Percentiles rank a stretch among this genome's conserved stretches.
These are phyloP conservation scores for Alnus rubra DNA, from an alignment of 306 rosid species.

Conservation along the genomic window DNA sequence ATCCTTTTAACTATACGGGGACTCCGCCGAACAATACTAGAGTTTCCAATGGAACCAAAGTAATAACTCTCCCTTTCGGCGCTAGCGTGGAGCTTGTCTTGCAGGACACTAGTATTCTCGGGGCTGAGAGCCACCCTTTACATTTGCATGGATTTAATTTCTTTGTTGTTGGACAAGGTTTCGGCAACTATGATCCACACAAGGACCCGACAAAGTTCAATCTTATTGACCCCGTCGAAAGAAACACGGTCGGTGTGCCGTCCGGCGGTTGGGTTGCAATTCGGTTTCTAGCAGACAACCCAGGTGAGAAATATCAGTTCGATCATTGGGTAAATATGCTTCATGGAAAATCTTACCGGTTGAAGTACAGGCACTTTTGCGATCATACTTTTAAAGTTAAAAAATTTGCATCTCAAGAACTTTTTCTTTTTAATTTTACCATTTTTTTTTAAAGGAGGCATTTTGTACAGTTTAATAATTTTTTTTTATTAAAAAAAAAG, in stretches of 20 bases:
- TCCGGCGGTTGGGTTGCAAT: slow-evolving; percentile 25
- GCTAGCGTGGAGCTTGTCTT: slow-evolving; percentile 21
- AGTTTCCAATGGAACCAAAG: slow-evolving; percentile 17
- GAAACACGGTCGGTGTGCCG: slow-evolving; percentile 24
- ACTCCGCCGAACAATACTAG: slow-evolving; percentile 15
- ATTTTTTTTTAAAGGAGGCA: no score
- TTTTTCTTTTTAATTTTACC: no score
- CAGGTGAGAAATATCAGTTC: not conserved
- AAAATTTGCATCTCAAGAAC: no score
- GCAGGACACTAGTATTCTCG: slow-evolving; percentile 26
- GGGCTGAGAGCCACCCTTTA: slow-evolving; percentile 23
- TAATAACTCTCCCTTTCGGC: slow-evolving; percentile 10
- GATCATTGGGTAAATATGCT: not conserved
- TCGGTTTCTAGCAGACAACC: slow-evolving; percentile 23
- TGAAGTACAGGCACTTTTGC: no score
- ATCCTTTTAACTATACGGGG: slow-evolving; percentile 12
- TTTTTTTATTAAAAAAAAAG: no score
- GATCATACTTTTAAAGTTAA: no score
- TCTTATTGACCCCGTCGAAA: slow-evolving; percentile 16
- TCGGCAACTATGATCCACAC: slow-evolving; percentile 11
- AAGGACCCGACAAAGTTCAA: slow-evolving; percentile 20
- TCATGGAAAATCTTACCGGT: no score
- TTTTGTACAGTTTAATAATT: no score
- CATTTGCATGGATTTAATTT: slow-evolving; percentile 26
- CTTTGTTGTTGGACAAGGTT: slow-evolving; percentile 22